Percentiles rank a stretch among this genome's conserved stretches.
These are phyloP conservation scores for Blastobotrys attinorum DNA, from an alignment of 805 yeast species.

Conservation along the genomic window DNA sequence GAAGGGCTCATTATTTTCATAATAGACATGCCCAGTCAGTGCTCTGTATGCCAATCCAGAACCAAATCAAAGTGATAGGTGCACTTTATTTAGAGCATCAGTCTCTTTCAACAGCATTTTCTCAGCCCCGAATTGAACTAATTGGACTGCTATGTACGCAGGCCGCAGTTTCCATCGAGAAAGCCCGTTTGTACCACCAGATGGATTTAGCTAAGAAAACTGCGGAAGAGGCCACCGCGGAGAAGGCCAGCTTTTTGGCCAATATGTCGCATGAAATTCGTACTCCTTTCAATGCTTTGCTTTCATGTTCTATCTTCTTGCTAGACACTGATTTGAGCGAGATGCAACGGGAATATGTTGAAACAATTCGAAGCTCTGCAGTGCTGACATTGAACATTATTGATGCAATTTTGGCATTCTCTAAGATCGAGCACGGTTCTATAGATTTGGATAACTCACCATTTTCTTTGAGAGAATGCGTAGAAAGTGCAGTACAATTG, in stretches of 20 bases:
- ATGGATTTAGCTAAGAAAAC: constrained; percentile 34
- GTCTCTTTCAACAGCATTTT: constrained; percentile 24
- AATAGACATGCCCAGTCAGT: constrained; percentile 31
- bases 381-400: constrained; percentile 45
- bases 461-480: constrained; percentile 38
- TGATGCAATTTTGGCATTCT: constrained; percentile 47
- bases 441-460: constrained; percentile 37
- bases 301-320: constrained; percentile 25
- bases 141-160: constrained; percentile 40
- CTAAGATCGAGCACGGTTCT: constrained; percentile 49
- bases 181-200: constrained; percentile 39
- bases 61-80: constrained; percentile 36
- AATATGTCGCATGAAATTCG: constrained; percentile 54
- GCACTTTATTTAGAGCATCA: constrained; percentile 38
- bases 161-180: constrained; percentile 44
- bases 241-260: constrained; percentile 45
- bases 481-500: constrained; percentile 41
- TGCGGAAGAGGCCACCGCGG: constrained; percentile 48
- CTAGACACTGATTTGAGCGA: constrained; percentile 39
- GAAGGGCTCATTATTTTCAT: constrained; percentile 35
- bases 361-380: constrained; percentile 43
- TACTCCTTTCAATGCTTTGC: constrained; percentile 47
- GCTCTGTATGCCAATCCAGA: constrained; percentile 40
- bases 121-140: constrained; percentile 33
- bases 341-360: constrained; percentile 44